phyloP scores from a whole-genome alignment of 2,329 filamentous ascomycete species.

The Epichloe sibirici region DNA sequence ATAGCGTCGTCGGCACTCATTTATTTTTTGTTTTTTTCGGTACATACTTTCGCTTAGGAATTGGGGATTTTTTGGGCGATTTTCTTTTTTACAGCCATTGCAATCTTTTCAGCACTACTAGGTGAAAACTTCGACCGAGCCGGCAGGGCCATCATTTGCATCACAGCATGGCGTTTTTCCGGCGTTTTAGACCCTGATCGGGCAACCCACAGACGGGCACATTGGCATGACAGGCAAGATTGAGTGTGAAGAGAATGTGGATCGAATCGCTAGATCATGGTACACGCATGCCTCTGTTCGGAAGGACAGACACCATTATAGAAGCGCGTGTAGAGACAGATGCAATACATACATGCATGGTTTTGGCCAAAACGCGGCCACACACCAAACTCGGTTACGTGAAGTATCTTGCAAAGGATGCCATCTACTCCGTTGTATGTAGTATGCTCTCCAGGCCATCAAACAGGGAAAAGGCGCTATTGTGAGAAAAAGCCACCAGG shows the following conservation, averaged over 20 bases:
- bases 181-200: not conserved
- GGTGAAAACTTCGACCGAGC: not conserved
- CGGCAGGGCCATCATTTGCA: not conserved
- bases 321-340: not conserved
- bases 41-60: not conserved
- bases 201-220: not conserved
- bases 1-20: not conserved
- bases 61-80: not conserved
- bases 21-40: not conserved
- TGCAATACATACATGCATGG: not conserved
- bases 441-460: too few species aligned
- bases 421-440: too few species aligned
- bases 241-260: not conserved
- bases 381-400: too few species aligned
- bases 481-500: too few species aligned
- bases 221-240: not conserved
- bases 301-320: not conserved
- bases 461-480: too few species aligned
- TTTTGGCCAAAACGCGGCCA: too few species aligned
- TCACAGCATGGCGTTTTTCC: conserved; percentile 6
- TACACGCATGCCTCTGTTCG: too few species aligned
- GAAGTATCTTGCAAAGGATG: too few species aligned
- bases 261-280: not conserved
- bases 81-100: not conserved
- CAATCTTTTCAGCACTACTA: not conserved